phyloP scores from a whole-genome alignment of 768 basidiomycete genomes.

The Lactarius akahatsu region DNA sequence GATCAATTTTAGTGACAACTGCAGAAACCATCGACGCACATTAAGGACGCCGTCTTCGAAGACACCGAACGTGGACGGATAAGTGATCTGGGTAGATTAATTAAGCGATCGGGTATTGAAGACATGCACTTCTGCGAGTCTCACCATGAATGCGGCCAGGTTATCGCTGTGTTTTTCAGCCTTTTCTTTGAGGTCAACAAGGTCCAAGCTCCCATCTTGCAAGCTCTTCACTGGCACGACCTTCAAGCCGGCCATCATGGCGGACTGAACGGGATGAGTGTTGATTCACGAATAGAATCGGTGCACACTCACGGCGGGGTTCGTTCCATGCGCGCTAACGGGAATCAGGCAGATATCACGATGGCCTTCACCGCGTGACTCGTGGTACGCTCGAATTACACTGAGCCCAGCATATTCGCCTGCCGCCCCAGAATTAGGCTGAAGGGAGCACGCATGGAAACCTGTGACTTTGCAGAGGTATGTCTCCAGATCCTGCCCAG shows the following conservation, averaged over 20 bases:
- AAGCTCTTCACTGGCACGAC: conserved; percentile 94
- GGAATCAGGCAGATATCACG: conserved; percentile 94
- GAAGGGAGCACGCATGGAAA: conserved; percentile 94
- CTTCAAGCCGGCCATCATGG: conserved; percentile 95
- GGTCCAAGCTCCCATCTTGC: conserved; percentile 83
- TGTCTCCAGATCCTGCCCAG: conserved; percentile 76
- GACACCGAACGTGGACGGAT: conserved; percentile 96
- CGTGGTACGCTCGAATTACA: conserved; percentile 93
- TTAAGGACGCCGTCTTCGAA: conserved; percentile 90
- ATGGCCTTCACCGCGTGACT: conserved; percentile 79
- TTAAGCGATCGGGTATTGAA: conserved; percentile 22
- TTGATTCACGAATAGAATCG: neutral
- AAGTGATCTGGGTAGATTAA: conserved; percentile 69
- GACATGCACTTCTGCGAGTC: conserved; percentile 1
- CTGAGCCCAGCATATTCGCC: conserved; percentile 97
- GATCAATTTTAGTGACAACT: conserved; percentile 5
- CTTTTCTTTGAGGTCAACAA: conserved; percentile 80
- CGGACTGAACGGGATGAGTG: conserved; percentile 58
- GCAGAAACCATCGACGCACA: conserved; percentile 37
- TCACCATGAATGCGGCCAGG: conserved; percentile 93
- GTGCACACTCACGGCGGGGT: conserved; percentile 76
- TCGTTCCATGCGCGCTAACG: conserved; percentile 95
- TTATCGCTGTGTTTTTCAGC: conserved; percentile 89
- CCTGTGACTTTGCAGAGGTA: conserved; percentile 95
- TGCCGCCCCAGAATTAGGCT: conserved; percentile 97